Conservation (phyloP, 176 grass and related monocot genomes). For the Neostapfia colusana region DNA sequence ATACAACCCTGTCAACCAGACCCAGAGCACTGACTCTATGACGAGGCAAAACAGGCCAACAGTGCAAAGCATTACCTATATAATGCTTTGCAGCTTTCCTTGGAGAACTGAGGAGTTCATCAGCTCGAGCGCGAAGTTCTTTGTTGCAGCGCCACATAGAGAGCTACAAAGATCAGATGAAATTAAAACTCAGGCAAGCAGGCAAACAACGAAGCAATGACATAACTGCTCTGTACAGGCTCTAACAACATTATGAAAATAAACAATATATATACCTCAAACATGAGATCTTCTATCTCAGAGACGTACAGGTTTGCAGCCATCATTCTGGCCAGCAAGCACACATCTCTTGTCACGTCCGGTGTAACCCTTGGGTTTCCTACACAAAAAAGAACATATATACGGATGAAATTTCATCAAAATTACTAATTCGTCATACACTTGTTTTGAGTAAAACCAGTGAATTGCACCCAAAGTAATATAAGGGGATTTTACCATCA, state of each 20-base stretch:
- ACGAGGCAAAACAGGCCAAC: neutral
- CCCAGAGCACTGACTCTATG: no score
- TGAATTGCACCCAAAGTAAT: neutral
- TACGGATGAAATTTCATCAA: neutral
- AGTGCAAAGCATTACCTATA: slow-evolving; percentile 48
- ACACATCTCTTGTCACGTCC: slow-evolving; percentile 83
- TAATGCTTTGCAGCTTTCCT: slow-evolving; percentile 71
- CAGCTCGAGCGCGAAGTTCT: slow-evolving; percentile 65
- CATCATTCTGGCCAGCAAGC: slow-evolving; percentile 86
- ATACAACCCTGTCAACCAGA: neutral
- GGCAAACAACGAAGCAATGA: neutral
- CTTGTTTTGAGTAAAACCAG: neutral
- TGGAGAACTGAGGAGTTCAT: slow-evolving; percentile 38
- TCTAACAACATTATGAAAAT: neutral
- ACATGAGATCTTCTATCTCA: slow-evolving; percentile 84
- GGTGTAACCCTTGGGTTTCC: slow-evolving; percentile 93
- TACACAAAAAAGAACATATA: slow-evolving; percentile 6
- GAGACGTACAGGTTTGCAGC: slow-evolving; percentile 79
- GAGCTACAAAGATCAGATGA: slow-evolving; percentile 42
- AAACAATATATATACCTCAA: slow-evolving; percentile 57
- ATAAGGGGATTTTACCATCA: slow-evolving; percentile 50
- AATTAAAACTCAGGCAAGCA: neutral
- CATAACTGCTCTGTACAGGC: neutral
- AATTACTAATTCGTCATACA: neutral
- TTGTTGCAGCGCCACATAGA: slow-evolving; percentile 90